These are phyloP conservation scores for Nigrospora sphaerica DNA, from an alignment of 2,329 filamentous ascomycete genomes.

Conservation along the genomic window DNA sequence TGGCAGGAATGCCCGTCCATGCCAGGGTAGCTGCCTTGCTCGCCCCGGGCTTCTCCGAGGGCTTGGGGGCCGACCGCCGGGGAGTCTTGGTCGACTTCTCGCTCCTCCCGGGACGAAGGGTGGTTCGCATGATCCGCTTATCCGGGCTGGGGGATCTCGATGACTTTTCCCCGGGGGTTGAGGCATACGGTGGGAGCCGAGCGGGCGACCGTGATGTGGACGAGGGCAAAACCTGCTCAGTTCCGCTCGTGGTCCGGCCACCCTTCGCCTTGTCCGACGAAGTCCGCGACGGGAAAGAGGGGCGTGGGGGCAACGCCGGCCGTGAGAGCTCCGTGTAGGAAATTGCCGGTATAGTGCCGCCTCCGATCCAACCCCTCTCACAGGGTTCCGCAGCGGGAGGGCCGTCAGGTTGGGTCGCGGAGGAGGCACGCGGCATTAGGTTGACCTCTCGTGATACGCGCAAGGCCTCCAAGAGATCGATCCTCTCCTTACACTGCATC, in stretches of 20 bases:
- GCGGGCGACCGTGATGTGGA: slow-evolving; percentile 13
- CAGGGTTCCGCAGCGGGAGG: slow-evolving; percentile 11
- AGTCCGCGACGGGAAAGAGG: slow-evolving; percentile 45
- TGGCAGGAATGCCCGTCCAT: slow-evolving; percentile 43
- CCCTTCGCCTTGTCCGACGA: slow-evolving; percentile 41
- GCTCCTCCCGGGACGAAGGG: slow-evolving; percentile 43
- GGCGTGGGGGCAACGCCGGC: slow-evolving; percentile 51
- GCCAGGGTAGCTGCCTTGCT: slow-evolving; percentile 59
- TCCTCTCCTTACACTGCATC: slow-evolving; percentile 85
- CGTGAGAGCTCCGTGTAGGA: slow-evolving; percentile 77
- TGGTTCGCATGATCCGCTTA: slow-evolving; percentile 56
- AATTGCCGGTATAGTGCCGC: slow-evolving; percentile 74
- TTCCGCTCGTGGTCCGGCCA: slow-evolving; percentile 19
- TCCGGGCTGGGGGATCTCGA: slow-evolving; percentile 50
- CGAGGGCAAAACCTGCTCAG: slow-evolving; percentile 16
- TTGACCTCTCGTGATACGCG: slow-evolving; percentile 53
- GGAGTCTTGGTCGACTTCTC: slow-evolving; percentile 33
- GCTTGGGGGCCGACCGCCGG: slow-evolving; percentile 32
- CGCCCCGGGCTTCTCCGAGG: slow-evolving; percentile 43
- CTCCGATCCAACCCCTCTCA: slow-evolving; percentile 61
- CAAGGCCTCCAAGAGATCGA: slow-evolving; percentile 79
- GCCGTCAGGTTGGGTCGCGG: neutral
- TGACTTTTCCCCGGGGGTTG: slow-evolving; percentile 25
- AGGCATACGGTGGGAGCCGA: slow-evolving; percentile 22
- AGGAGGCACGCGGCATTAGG: slow-evolving; percentile 16